Percentiles rank a stretch among this genome's conserved stretches.
These are phyloP conservation scores for Cercospora sp. DNA, from an alignment of 2,329 filamentous ascomycete species.

Conservation along the genomic window DNA sequence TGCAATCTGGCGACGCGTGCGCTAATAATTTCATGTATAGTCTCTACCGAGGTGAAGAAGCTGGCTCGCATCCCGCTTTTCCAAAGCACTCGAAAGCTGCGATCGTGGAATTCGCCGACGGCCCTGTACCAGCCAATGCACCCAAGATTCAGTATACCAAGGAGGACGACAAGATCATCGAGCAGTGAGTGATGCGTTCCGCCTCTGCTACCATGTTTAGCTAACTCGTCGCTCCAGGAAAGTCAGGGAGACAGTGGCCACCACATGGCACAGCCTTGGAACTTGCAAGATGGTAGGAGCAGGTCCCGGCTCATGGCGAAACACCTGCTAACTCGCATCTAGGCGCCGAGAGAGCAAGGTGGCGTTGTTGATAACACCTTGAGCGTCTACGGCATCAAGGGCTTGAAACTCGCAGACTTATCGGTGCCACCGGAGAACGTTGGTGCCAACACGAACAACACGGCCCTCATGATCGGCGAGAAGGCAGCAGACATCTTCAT, in stretches of 20 bases:
- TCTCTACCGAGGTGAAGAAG: slow-evolving; percentile 49
- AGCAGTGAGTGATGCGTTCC: slow-evolving; percentile 41
- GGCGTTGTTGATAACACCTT: slow-evolving; percentile 45
- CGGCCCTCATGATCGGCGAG: slow-evolving; percentile 46
- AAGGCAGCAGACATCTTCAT: slow-evolving; percentile 46
- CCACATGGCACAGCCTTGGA: slow-evolving; percentile 43
- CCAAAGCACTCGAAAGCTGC: slow-evolving; percentile 48
- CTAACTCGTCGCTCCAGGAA: slow-evolving; percentile 6
- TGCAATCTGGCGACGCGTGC: neutral
- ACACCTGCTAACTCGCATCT: slow-evolving; percentile 41
- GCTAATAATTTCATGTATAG: slow-evolving; percentile 17
- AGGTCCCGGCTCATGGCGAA: neutral
- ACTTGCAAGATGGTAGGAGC: slow-evolving; percentile 7
- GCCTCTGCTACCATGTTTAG: neutral
- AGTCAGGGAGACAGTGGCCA: slow-evolving; percentile 41
- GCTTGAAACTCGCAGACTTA: slow-evolving; percentile 48
- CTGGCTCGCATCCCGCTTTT: slow-evolving; percentile 41
- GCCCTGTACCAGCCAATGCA: slow-evolving; percentile 43
- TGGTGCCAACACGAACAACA: slow-evolving; percentile 51
- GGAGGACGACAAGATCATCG: slow-evolving; percentile 42
- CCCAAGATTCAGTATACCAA: slow-evolving; percentile 44
- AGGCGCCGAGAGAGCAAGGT: slow-evolving; percentile 39
- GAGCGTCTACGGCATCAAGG: slow-evolving; percentile 44
- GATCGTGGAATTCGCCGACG: slow-evolving; percentile 31
- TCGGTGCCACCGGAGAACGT: slow-evolving; percentile 45